Percentiles rank a stretch among this genome's conserved stretches.
Evolutionary conservation across 176 grass and related monocot species (phyloP).

Genomic region (Lolium multiflorum): DNA sequence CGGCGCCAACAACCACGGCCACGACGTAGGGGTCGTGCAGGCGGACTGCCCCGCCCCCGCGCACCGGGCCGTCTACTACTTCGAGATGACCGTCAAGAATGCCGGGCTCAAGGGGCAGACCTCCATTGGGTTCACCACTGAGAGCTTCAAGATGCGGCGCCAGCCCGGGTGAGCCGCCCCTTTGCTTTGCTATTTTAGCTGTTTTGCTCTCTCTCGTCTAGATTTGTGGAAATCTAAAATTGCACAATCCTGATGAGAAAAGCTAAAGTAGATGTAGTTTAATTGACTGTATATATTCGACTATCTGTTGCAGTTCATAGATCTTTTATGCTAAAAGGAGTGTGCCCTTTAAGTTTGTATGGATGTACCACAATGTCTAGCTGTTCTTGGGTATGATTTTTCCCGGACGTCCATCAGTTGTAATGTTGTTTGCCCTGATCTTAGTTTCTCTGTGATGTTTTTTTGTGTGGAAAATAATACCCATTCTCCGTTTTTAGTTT

Average conservation of each 20-base stretch:
- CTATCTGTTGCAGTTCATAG: neutral
- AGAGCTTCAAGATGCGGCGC: slow-evolving; percentile 84
- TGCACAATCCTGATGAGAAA: slow-evolving; percentile 12
- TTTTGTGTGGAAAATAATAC: neutral
- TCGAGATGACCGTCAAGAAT: slow-evolving; percentile 90
- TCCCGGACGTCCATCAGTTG: neutral
- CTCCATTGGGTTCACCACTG: slow-evolving; percentile 83
- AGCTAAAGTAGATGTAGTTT: slow-evolving; percentile 1
- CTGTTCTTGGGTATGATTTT: slow-evolving; percentile 10
- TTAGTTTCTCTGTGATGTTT: neutral
- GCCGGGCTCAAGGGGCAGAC: slow-evolving; percentile 69
- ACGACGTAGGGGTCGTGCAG: slow-evolving; percentile 95
- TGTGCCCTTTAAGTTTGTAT: neutral
- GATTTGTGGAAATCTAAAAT: slow-evolving; percentile 12
- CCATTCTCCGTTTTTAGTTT: neutral
- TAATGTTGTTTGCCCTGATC: slow-evolving; percentile 9
- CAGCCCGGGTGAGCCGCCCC: slow-evolving; percentile 71
- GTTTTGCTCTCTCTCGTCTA: neutral
- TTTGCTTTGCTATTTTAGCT: neutral
- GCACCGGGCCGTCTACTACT: slow-evolving; percentile 73
- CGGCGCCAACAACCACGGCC: slow-evolving; percentile 61
- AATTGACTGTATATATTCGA: neutral
- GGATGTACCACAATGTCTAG: neutral
- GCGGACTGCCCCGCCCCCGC: slow-evolving; percentile 78
- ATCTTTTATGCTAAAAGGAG: neutral